These are phyloP conservation scores for Quercus ilex DNA, from an alignment of 306 rosid genomes.

Conservation along the genomic window DNA sequence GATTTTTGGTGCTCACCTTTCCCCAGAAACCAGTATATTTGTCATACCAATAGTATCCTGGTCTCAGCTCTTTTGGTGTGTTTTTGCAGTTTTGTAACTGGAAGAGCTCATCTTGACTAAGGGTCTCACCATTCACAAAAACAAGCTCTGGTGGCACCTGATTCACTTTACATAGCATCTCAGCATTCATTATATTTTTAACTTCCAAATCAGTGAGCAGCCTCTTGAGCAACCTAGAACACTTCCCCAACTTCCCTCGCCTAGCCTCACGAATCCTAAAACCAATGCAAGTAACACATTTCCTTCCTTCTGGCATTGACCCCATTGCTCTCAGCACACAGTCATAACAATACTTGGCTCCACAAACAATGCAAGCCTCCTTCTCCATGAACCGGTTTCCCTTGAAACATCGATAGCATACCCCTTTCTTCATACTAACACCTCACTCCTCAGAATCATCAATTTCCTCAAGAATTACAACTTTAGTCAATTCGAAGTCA, in stretches of 20 bases:
- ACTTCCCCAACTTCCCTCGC: constrained; percentile 47
- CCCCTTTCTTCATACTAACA: constrained; percentile 54
- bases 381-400: constrained; percentile 57
- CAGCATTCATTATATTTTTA: constrained; percentile 35
- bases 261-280: constrained; percentile 47
- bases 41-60: constrained; percentile 81
- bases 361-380: constrained; percentile 73
- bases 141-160: constrained; percentile 50
- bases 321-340: constrained; percentile 82
- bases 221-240: constrained; percentile 52
- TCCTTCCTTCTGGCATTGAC: constrained; percentile 85
- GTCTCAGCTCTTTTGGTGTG: constrained; percentile 64
- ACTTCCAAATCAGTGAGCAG: constrained; percentile 41
- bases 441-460: constrained; percentile 26
- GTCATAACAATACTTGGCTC: constrained; percentile 56
- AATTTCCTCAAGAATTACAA: constrained; percentile 11
- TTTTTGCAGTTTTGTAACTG: constrained; percentile 33
- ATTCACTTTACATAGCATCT: constrained; percentile 47
- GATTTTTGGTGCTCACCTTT: constrained; percentile 44
- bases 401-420: constrained; percentile 56
- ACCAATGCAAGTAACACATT: constrained; percentile 63
- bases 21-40: constrained; percentile 83
- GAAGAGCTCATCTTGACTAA: constrained; percentile 40
- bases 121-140: constrained; percentile 47
- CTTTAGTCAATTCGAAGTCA: constrained; percentile 35